Evolutionary conservation across 1,139 yeast species (phyloP).

Genomic region (Lodderomyces metapsilosis): DNA sequence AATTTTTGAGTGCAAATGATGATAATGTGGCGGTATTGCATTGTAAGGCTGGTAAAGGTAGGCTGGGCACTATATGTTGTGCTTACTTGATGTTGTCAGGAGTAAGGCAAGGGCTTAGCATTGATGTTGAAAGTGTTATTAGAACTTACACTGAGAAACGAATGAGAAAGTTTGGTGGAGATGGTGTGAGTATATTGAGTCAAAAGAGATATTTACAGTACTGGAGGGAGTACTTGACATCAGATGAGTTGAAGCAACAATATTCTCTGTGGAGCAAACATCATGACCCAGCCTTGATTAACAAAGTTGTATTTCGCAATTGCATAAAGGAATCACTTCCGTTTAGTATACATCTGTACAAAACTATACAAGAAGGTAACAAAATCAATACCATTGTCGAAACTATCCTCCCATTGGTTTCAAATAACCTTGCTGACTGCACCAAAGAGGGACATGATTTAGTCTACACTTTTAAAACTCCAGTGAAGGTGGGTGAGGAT

Average conservation of each 20-base stretch:
- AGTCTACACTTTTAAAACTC: not conserved
- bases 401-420: not conserved
- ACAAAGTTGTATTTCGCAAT: conserved; percentile 2
- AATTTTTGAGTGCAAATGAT: conserved; percentile 29
- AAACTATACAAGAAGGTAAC: not conserved
- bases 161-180: conserved; percentile 56
- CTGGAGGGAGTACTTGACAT: conserved; percentile 38
- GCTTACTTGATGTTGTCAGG: conserved; percentile 60
- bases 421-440: not conserved
- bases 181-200: conserved; percentile 70
- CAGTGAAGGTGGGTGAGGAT: conserved; percentile 8
- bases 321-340: not conserved
- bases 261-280: conserved; percentile 2
- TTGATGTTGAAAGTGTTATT: conserved; percentile 43
- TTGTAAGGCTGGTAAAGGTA: conserved; percentile 90
- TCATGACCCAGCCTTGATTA: not conserved
- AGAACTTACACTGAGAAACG: conserved; percentile 54
- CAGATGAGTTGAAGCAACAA: conserved; percentile 5
- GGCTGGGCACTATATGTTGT: conserved; percentile 77
- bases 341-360: conserved; percentile 1
- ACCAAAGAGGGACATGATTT: not conserved
- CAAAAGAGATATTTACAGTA: conserved; percentile 70
- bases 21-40: conserved; percentile 68
- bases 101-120: conserved; percentile 17
- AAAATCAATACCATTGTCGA: conserved; percentile 5